phyloP scores from a whole-genome alignment of 257 asterid species.

The Henckelia pumila region DNA sequence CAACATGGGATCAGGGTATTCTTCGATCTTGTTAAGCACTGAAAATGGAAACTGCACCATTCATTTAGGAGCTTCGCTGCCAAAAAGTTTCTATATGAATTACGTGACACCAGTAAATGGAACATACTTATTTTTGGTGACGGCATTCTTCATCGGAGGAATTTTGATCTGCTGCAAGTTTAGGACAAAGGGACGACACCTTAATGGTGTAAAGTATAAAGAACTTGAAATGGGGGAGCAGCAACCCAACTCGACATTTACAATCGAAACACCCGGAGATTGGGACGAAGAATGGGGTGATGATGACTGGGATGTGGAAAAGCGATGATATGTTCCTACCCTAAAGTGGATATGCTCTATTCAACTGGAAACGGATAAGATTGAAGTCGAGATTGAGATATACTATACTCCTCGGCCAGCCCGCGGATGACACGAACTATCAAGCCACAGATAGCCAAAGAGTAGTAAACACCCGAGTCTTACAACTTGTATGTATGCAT shows the following conservation, averaged over 20 bases:
- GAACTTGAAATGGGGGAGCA: conserved; percentile 62
- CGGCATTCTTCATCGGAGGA: conserved; percentile 45
- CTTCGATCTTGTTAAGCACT: conserved; percentile 36
- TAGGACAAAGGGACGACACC: conserved; percentile 32
- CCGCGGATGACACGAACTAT: not conserved
- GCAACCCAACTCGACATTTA: conserved; percentile 26
- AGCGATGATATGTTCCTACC: conserved; percentile 20
- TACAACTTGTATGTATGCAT: not conserved
- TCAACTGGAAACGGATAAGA: not conserved
- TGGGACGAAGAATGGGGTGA: conserved; percentile 71
- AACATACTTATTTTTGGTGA: conserved; percentile 41
- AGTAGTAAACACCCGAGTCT: not conserved
- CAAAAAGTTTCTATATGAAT: conserved; percentile 23
- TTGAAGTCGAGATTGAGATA: not conserved
- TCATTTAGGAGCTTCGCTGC: conserved; percentile 28
- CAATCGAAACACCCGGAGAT: conserved; percentile 32
- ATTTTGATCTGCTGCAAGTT: conserved; percentile 44
- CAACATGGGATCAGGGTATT: conserved; percentile 24
- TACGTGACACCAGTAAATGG: conserved; percentile 41
- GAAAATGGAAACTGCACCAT: conserved; percentile 40
- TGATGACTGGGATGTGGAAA: conserved; percentile 56
- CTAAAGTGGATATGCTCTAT: not conserved
- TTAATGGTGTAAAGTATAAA: conserved; percentile 48
- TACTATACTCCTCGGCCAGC: not conserved
- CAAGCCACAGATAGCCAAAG: not conserved